Conservation (phyloP, 2,329 filamentous ascomycete genomes). For the Xylariales sp. region DNA sequence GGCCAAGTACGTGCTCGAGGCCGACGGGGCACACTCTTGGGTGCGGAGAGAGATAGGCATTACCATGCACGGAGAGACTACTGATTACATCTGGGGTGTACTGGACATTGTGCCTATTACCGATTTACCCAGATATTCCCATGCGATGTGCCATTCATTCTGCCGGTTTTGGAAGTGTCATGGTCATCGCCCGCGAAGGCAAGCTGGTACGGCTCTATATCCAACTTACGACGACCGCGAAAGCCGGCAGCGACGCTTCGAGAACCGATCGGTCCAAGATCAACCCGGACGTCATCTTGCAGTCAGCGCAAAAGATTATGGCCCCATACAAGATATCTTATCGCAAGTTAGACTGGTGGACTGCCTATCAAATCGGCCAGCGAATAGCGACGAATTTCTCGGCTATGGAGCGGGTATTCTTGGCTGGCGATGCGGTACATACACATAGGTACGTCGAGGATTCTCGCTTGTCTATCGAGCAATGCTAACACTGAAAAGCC, state of each 20-base stretch:
- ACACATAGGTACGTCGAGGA: too few relatives aligned
- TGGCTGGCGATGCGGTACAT: slow-evolving; percentile 54
- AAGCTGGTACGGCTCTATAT: slow-evolving; percentile 62
- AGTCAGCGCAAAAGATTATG: slow-evolving; percentile 60
- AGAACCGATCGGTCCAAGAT: slow-evolving; percentile 57
- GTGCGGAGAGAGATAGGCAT: slow-evolving; percentile 54
- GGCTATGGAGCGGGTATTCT: slow-evolving; percentile 56
- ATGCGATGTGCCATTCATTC: slow-evolving; percentile 55
- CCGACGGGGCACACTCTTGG: slow-evolving; percentile 66
- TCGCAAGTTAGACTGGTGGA: slow-evolving; percentile 60
- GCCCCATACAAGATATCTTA: slow-evolving; percentile 63
- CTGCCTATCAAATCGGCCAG: slow-evolving; percentile 61
- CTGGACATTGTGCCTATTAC: slow-evolving; percentile 36
- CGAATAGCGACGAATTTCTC: slow-evolving; percentile 56
- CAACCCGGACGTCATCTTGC: slow-evolving; percentile 58
- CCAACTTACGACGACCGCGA: slow-evolving; percentile 48
- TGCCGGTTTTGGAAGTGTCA: slow-evolving; percentile 50
- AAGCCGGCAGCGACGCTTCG: slow-evolving; percentile 38
- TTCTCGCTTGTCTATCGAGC: too few relatives aligned
- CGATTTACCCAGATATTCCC: slow-evolving; percentile 57
- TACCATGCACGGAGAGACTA: slow-evolving; percentile 50
- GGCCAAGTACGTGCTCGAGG: slow-evolving; percentile 63
- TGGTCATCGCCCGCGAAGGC: slow-evolving; percentile 62
- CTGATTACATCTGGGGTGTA: slow-evolving; percentile 47
- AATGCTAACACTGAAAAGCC: too few relatives aligned